Evolutionary conservation across 2,329 filamentous ascomycete species (phyloP), one percentile per base, ranked within the genome.

Genomic region (Diaporthe sp.): DNA sequence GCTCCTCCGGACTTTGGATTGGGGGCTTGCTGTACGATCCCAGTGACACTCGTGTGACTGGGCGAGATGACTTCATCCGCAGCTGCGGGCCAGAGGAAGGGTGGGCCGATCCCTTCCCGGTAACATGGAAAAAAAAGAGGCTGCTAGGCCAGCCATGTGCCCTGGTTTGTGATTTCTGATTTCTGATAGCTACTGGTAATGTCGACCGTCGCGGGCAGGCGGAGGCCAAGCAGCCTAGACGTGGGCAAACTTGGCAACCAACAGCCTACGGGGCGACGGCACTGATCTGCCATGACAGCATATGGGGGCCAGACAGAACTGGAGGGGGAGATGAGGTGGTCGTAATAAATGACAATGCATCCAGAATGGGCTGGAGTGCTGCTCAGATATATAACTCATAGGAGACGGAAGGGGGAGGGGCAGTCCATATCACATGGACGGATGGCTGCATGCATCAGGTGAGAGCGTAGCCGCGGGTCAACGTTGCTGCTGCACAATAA

Each of bases 31-130:
- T 25, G 62, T 49, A 10, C 31, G 46, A 42, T 55, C 65, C 46
- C 49, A 28, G 34, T n/a, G n/a, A 55, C 34, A 7, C 7, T 53
- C n/a, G n/a, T 55, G 34, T 55, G 34, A 22, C 34, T 8, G 49
- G 65, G 65, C 34, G 34, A 42, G 13, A 70, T 55, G 65, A 70
- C 34, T 70, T 70, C 65, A 70, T 55, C 65, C 65, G 49, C 60
- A 65, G 13, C 25, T 49, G 65, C 65, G 65, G 65, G 65, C 65
- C 49, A 68, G 65, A 37, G 65, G 65, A 68, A 68, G 46, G 31
- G 53, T 53, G 31, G 12, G 8, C 22, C 22, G 28, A 22, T 25
- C 44, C 65, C 46, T 6, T 53, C 28, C 65, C 65, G 65, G 65
- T 17, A 42, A 68, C 65, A 68, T 46, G 65, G 65, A 46, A 31